Conservation (phyloP, 345 rosid species). For the Corchorus olitorius region DNA sequence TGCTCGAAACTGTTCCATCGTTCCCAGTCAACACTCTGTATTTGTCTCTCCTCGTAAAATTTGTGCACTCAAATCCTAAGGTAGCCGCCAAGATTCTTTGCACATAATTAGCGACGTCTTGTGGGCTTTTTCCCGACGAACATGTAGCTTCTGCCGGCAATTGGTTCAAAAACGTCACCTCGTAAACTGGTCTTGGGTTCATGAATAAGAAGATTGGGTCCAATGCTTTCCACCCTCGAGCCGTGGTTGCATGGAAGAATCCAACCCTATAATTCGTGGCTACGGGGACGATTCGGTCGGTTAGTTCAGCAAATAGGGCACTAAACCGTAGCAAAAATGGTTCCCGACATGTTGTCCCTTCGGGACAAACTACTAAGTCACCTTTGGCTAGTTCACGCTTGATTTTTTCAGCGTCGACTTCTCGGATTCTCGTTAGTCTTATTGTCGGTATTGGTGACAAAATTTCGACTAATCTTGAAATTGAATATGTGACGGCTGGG, state of each 20-base stretch:
- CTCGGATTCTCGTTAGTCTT: constrained; percentile 67
- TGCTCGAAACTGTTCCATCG: constrained; percentile 74
- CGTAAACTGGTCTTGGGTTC: constrained; percentile 92
- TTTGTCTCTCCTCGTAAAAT: constrained; percentile 86
- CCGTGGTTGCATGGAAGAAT: constrained; percentile 95
- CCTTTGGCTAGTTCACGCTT: constrained; percentile 56
- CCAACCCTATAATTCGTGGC: constrained; percentile 90
- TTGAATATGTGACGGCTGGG: constrained; percentile 90
- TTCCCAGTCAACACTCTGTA: constrained; percentile 80
- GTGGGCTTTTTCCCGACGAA: constrained; percentile 85
- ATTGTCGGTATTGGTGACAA: constrained; percentile 89
- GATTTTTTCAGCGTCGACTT: constrained; percentile 67
- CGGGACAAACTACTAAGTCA: constrained; percentile 84
- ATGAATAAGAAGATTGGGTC: constrained; percentile 91
- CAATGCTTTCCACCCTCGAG: constrained; percentile 86
- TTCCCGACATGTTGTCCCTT: constrained; percentile 95
- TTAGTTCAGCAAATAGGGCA: constrained; percentile 83
- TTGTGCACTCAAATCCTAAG: constrained; percentile 92
- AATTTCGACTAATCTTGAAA: constrained; percentile 75
- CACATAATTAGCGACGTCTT: constrained; percentile 89
- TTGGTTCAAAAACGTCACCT: constrained; percentile 88
- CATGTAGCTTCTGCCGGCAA: constrained; percentile 81
- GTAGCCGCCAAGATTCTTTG: constrained; percentile 85
- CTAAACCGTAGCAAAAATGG: constrained; percentile 85
- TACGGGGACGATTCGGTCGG: constrained; percentile 83